Evolutionary conservation across 2,329 filamentous ascomycete species (phyloP).

Genomic region (Graphilbum sp.): DNA sequence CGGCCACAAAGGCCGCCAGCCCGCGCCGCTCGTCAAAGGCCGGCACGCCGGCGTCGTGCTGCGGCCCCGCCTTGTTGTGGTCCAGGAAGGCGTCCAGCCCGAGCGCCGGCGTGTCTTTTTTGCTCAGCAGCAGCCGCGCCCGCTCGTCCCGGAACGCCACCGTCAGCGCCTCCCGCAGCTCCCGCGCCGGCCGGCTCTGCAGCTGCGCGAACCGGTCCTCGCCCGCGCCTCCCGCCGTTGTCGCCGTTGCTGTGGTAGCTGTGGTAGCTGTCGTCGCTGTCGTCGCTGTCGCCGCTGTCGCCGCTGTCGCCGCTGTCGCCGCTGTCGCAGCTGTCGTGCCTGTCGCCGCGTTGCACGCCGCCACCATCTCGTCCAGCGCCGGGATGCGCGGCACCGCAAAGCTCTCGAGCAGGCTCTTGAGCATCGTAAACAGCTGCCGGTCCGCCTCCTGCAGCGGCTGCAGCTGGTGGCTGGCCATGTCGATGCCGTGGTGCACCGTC

Average conservation of each 20-base stretch:
- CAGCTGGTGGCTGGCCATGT: constrained; percentile 37
- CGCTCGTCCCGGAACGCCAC: constrained; percentile 33
- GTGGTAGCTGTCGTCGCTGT: no score
- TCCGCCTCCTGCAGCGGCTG: constrained; percentile 41
- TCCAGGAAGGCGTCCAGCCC: constrained; percentile 47
- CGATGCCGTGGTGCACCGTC: constrained; percentile 31
- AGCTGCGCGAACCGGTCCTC: constrained; percentile 35
- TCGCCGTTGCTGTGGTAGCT: no score
- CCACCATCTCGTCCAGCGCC: constrained; percentile 25
- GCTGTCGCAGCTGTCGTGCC: no score
- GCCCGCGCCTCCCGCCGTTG: constrained; percentile 10
- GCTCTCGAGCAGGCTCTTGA: constrained; percentile 37
- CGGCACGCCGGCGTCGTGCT: constrained; percentile 29
- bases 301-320: no score
- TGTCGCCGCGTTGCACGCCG: constrained; percentile 22
- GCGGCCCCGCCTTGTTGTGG: constrained; percentile 39
- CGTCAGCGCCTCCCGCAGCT: constrained; percentile 29
- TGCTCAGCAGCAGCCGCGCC: constrained; percentile 34
- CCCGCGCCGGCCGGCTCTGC: constrained; percentile 27
- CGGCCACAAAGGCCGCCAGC: constrained; percentile 32
- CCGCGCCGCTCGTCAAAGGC: constrained; percentile 36
- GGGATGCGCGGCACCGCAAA: constrained; percentile 30
- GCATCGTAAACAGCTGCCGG: constrained; percentile 36
- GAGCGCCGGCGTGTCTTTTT: constrained; percentile 33
- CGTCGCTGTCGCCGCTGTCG: no score